These are phyloP conservation scores for Aspergillus pseudoglaucus DNA, from an alignment of 2,329 filamentous ascomycete species.

Conservation along the genomic window DNA sequence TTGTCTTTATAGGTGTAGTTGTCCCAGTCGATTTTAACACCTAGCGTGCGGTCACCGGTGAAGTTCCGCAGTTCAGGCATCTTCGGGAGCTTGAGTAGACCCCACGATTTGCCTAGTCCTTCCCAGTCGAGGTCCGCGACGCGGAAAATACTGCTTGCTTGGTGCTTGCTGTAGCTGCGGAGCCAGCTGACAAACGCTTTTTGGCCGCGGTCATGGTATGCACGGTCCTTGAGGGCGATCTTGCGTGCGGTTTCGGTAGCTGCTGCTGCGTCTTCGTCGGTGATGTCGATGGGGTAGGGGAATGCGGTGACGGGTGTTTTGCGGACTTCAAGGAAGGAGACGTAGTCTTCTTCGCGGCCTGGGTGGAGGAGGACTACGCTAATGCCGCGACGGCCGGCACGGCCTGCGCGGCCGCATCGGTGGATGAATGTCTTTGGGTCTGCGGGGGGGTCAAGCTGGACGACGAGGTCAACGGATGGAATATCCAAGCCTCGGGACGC, in stretches of 20 bases:
- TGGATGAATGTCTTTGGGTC: conserved; percentile 80
- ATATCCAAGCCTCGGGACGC: conserved; percentile 88
- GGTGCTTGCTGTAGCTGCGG: conserved; percentile 82
- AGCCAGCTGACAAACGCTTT: conserved; percentile 91
- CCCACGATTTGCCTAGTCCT: conserved; percentile 76
- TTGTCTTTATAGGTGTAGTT: conserved; percentile 67
- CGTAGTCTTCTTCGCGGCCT: conserved; percentile 81
- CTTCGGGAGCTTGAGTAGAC: conserved; percentile 74
- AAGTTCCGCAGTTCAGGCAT: conserved; percentile 86
- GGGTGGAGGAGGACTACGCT: conserved; percentile 81
- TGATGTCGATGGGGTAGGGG: conserved; percentile 52
- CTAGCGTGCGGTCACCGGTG: conserved; percentile 59
- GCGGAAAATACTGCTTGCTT: conserved; percentile 85
- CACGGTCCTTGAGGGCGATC: conserved; percentile 51
- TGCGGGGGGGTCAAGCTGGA: conserved; percentile 78
- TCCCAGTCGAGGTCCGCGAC: conserved; percentile 76
- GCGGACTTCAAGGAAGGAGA: conserved; percentile 76
- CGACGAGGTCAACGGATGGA: conserved; percentile 81
- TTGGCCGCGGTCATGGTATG: conserved; percentile 79
- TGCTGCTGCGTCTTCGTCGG: conserved; percentile 53
- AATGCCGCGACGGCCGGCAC: conserved; percentile 64
- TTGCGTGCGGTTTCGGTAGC: conserved; percentile 57
- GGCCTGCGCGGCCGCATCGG: conserved; percentile 57
- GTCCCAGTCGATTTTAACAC: conserved; percentile 56
- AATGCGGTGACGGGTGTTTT: conserved; percentile 74